Base-by-base conservation (phyloP, 2,329 filamentous ascomycete species). In the Mariannaea sp. region DNA sequence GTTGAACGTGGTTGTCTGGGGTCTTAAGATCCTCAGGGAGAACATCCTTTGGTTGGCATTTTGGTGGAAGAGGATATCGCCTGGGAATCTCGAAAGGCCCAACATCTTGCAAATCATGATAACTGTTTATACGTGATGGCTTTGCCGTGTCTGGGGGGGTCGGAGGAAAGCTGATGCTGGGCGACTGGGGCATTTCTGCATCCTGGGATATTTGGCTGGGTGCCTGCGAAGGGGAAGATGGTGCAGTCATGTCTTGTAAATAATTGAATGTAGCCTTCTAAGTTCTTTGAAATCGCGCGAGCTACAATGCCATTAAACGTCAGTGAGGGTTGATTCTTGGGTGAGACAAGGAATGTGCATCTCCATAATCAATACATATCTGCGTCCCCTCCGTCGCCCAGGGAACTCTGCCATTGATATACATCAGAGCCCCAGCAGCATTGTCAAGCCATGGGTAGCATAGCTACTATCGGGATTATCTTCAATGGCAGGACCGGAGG, bases 1-100 rank as follows among this genome's bases (percentile, higher is more conserved):
- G 81, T 17, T 86, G 80, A 16, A 97, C 89, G 76, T 93, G 90
- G 60, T 73, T 77, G 67, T 97, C 92, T 7, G 92, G 92, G 0
- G 92, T 97, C 57, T 88, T 87, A 58, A 89, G 78, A 68, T 96
- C 92, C 65, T 90, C 74, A n/a, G 85, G 77, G 5, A 95, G 77
- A 10, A 94, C 82, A 35, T 80, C 74, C 41, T 81, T 85, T 4
- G 83, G 77, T 41, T 70, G 79, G 5, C 84, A 79, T 17, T 77
- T 79, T 8, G 90, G 90, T 10, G 91, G 90, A 4, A 95, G 76
- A 17, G 89, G 81, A 53, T 90, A 85, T 3, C 49, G 53, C 9
- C 55, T 66, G 50, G 61, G 47, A 3, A 51, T 19, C 16, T 55
- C 50, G 38, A 55, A 22, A 16, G 27, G 22, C n/a, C 53, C 40